Base-by-base conservation (phyloP, 495 filamentous ascomycete genomes). In the Aspergillus heteromorphus region DNA sequence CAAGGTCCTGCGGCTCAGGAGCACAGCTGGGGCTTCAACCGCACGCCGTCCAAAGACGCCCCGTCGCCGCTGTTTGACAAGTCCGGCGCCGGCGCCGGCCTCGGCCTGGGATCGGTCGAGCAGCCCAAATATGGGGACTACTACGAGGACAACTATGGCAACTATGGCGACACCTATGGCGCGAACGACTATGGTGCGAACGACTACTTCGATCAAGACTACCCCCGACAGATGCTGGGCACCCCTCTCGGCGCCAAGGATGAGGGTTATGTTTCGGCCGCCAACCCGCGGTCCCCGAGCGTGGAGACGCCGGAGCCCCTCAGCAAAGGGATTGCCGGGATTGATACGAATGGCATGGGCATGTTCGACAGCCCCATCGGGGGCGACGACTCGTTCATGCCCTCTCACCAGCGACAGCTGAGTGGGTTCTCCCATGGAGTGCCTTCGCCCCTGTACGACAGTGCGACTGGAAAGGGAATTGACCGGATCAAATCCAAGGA, bases 401-500 rank as follows among this genome's bases (percentile, higher is more conserved):
- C 74, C 50, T 82, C 78, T 43, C 87, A 91, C 54, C 63, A 79
- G 16, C 81, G 89, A 41, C 82, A 92, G 58, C 70, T 93, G 40
- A 96, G 91, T 61, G 92, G 90, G 16, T 88, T 95, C 69, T 96
- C 93, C 14, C 91, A 96, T 60, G 78, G 78, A 4, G 70, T 79
- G 27, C 83, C 80, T 30, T 92, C 89, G 9, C 92, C 91, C 6
- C 71, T 97, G 16, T 97, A 97, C 63, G 93, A 97, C 66, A 85
- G 89, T 56, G 81, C 92, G 18, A 96, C 89, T 6, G 93, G 95
- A 23, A 83, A 79, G 47, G 92, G 92, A 29, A 88, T 96, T 55
- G 92, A 97, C 56, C 79, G 85, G 36, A 99, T 99, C 53, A 86
- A 99, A 68, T 96, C 90, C 6, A 92, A 96, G 71, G 95, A 99